A percentile compares a stretch with the other conserved stretches of the same genome.
phyloP scores from a whole-genome alignment of 1,284 basidiomycete species.

The Heliocybe sulcata region DNA sequence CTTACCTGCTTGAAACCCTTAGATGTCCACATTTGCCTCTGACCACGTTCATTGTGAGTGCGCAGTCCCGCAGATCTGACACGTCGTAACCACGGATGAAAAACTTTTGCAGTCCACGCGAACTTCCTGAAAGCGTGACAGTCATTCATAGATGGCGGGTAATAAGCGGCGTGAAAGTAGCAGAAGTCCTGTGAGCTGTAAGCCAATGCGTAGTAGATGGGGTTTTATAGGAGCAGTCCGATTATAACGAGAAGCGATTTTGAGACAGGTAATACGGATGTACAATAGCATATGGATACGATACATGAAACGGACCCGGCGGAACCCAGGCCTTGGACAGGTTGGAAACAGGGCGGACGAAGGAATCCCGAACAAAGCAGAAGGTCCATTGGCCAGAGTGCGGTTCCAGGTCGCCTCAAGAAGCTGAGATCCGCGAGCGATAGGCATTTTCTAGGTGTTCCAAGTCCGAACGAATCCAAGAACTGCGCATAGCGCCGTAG shows the following conservation, averaged over 20 bases:
- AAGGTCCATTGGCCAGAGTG: too few relatives aligned
- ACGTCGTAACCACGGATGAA: slow-evolving; percentile 1
- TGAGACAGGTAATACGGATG: too few relatives aligned
- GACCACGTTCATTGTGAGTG: slow-evolving; percentile 34
- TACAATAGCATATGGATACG: too few relatives aligned
- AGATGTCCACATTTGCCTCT: slow-evolving; percentile 64
- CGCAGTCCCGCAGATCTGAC: background rate
- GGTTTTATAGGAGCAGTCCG: slow-evolving; percentile 9
- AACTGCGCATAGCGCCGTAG: slow-evolving; percentile 43
- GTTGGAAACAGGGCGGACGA: too few relatives aligned
- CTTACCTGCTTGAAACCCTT: slow-evolving; percentile 8
- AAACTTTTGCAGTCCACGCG: slow-evolving; percentile 53
- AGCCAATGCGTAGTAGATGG: slow-evolving; percentile 4
- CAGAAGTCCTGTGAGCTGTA: background rate
- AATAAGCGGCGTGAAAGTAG: background rate
- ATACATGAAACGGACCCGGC: too few relatives aligned
- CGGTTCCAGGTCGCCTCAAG: background rate
- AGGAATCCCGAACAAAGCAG: too few relatives aligned
- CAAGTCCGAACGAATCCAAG: slow-evolving; percentile 59
- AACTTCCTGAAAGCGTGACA: slow-evolving; percentile 64
- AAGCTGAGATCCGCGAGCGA: slow-evolving; percentile 36
- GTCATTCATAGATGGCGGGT: background rate
- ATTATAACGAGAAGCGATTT: slow-evolving; percentile 4
- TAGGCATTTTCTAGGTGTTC: slow-evolving; percentile 54
- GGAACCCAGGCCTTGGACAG: too few relatives aligned